Conservation (phyloP, 2,329 filamentous ascomycete genomes). For the Ceratocystis albifundus region DNA sequence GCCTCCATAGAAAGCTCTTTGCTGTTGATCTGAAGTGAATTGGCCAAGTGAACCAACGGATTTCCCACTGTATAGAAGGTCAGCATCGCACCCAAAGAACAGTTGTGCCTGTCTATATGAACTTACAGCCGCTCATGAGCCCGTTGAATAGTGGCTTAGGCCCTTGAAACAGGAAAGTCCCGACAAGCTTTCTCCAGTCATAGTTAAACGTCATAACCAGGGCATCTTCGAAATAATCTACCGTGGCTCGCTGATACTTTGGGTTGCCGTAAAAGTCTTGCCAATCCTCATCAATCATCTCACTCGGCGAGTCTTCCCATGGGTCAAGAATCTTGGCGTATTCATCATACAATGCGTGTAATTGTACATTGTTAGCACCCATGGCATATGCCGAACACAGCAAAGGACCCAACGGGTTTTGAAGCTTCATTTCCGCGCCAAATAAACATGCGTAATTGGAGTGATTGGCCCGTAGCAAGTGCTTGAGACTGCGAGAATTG, state of each 20-base stretch:
- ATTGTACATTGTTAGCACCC: constrained; percentile 58
- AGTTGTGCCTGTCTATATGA: not conserved
- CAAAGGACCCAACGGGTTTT: constrained; percentile 76
- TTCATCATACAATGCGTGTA: constrained; percentile 70
- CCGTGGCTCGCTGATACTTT: constrained; percentile 74
- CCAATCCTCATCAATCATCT: constrained; percentile 79
- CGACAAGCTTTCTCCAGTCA: constrained; percentile 68
- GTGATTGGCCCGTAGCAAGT: constrained; percentile 84
- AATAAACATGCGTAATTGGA: constrained; percentile 77
- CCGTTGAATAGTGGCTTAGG: constrained; percentile 70
- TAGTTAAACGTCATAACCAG: constrained; percentile 62
- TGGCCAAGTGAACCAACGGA: constrained; percentile 88
- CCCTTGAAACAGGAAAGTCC: constrained; percentile 63
- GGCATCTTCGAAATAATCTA: constrained; percentile 94
- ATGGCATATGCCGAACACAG: constrained; percentile 78
- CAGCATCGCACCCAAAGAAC: not conserved
- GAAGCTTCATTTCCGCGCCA: constrained; percentile 53
- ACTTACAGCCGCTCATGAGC: constrained; percentile 64
- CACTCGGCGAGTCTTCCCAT: constrained; percentile 74
- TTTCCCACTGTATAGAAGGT: constrained; percentile 55
- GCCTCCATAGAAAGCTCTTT: constrained; percentile 84
- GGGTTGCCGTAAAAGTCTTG: constrained; percentile 67
- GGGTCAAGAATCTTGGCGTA: constrained; percentile 60
- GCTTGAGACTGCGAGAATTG: constrained; percentile 71
- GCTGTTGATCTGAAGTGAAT: constrained; percentile 78